Evolutionary conservation across 768 basidiomycete species (phyloP).

Genomic region (Suillus subaureus): DNA sequence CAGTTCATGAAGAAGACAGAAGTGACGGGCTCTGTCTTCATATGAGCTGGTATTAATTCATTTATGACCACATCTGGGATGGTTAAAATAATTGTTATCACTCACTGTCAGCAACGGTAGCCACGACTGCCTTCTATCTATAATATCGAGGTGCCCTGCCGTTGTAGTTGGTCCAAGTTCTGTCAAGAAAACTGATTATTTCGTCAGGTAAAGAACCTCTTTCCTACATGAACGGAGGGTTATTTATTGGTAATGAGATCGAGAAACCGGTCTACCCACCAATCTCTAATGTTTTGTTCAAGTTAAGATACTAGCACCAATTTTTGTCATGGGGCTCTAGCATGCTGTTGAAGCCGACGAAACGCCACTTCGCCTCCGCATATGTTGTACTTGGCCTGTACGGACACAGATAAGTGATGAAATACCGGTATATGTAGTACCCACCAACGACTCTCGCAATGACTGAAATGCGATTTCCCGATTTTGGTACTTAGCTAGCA

Average conservation of each 20-base stretch:
- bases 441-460: background rate
- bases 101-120: background rate
- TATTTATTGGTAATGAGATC: background rate
- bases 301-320: conserved; percentile 49
- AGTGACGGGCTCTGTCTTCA: background rate
- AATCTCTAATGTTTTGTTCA: conserved; percentile 21
- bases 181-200: conserved; percentile 5
- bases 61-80: background rate
- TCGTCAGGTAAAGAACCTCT: conserved; percentile 4
- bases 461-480: background rate
- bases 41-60: background rate
- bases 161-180: conserved; percentile 6
- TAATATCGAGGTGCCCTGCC: conserved; percentile 1
- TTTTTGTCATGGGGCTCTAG: conserved; percentile 41
- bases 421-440: background rate
- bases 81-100: background rate
- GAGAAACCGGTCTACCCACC: background rate
- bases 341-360: conserved; percentile 45
- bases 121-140: background rate
- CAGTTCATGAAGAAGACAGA: background rate
- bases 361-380: conserved; percentile 48
- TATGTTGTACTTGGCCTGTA: conserved; percentile 27
- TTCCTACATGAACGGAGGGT: conserved; percentile 3
- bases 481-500: conserved; percentile 1
- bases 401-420: background rate